Conservation (phyloP, 495 filamentous ascomycete genomes). For the Penicillium dipodomyicola region DNA sequence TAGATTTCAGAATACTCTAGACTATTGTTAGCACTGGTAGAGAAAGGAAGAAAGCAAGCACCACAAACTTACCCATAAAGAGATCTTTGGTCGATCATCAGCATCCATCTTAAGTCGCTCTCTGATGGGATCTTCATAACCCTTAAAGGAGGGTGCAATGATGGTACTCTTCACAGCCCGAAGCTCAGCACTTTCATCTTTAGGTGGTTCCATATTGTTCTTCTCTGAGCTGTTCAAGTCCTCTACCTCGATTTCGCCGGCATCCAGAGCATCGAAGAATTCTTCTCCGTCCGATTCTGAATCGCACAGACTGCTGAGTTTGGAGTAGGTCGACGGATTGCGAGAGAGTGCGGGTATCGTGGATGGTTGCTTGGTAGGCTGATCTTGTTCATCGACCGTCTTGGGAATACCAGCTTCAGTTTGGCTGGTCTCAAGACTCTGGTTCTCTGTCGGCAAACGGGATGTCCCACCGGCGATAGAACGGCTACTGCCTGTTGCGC, state of each 20-base stretch:
- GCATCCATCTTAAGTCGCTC: conserved; percentile 81
- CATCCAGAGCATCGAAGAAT: conserved; percentile 96
- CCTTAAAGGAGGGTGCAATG: conserved; percentile 74
- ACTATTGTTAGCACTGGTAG: conserved; percentile 19
- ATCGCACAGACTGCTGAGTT: conserved; percentile 58
- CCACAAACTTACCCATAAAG: conserved; percentile 75
- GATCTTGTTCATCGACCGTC: conserved; percentile 7
- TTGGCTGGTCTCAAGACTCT: conserved; percentile 20
- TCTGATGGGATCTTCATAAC: conserved; percentile 85
- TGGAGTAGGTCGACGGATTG: conserved; percentile 34
- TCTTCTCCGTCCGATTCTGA: conserved; percentile 86
- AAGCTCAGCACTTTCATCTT: conserved; percentile 45
- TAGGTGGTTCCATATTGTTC: conserved; percentile 44
- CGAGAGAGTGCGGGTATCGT: conserved; percentile 19
- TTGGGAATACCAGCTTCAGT: conserved; percentile 9
- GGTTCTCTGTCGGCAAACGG: conserved; percentile 18
- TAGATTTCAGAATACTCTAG: conserved; percentile 94
- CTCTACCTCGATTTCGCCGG: conserved; percentile 81
- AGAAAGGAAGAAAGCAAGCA: not conserved
- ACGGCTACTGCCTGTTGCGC: conserved; percentile 46
- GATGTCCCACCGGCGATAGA: conserved; percentile 36
- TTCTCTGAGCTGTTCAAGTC: conserved; percentile 48
- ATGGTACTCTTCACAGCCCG: conserved; percentile 52
- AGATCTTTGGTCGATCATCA: conserved; percentile 90
- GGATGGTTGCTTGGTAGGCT: conserved; percentile 10